These are phyloP conservation scores for Penicillium sp. DNA, from an alignment of 2,329 filamentous ascomycete species.

Conservation along the genomic window DNA sequence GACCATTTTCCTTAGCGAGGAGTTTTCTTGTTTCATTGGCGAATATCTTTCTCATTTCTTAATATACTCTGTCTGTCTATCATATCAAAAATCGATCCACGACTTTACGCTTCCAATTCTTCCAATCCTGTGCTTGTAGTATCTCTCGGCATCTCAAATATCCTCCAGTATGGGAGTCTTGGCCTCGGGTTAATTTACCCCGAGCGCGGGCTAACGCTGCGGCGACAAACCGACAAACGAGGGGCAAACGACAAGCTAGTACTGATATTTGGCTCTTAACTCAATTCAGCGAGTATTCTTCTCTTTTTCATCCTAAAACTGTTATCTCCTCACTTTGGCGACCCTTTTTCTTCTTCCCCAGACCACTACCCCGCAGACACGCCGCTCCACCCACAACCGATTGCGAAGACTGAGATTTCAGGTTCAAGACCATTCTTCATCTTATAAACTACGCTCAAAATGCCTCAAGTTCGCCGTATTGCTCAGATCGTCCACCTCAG, in stretches of 20 bases:
- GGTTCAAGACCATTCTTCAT: not conserved
- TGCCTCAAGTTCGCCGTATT: constrained; percentile 54
- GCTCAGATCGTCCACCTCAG: constrained; percentile 76
- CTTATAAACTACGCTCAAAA: constrained; percentile 14
- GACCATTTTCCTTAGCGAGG: constrained; percentile 1
- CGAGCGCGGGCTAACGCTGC: constrained; percentile 31
- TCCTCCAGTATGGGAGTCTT: too few relatives aligned
- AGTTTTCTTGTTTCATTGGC: not conserved
- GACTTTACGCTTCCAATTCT: not conserved
- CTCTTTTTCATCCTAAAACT: not conserved
- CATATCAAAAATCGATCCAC: not conserved
- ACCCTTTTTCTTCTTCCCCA: not conserved
- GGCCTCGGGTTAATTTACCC: constrained; percentile 34
- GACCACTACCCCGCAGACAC: not conserved
- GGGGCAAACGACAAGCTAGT: constrained; percentile 16
- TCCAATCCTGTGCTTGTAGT: not conserved
- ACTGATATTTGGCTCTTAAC: not conserved
- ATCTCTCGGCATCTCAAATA: constrained; percentile 15
- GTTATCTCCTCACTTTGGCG: not conserved
- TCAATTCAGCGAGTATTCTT: not conserved
- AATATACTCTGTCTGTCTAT: not conserved
- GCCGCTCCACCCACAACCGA: not conserved
- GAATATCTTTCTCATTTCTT: not conserved
- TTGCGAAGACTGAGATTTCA: not conserved
- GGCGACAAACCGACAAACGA: constrained; percentile 27